Conservation (phyloP, 1,284 basidiomycete genomes). For the Tilletia setariae region DNA sequence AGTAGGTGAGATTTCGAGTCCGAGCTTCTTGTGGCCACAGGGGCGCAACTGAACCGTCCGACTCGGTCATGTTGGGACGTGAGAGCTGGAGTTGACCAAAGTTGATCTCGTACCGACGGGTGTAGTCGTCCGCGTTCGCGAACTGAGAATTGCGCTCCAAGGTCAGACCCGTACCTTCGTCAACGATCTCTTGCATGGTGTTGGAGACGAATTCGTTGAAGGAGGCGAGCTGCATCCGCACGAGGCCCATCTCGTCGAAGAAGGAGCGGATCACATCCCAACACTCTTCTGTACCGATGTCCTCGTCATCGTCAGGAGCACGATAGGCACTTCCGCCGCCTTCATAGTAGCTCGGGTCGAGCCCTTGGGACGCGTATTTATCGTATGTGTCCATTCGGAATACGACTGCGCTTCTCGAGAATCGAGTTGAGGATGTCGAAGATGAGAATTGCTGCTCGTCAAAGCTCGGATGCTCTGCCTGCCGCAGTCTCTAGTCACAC, state of each 20-base stretch:
- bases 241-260: slow-evolving; percentile 95
- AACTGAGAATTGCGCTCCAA: slow-evolving; percentile 95
- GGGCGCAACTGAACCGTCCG: slow-evolving; percentile 86
- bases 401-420: background rate
- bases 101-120: slow-evolving; percentile 88
- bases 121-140: slow-evolving; percentile 60
- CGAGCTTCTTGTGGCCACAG: slow-evolving; percentile 98
- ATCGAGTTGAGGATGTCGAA: background rate
- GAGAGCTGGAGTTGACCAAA: slow-evolving; percentile 98
- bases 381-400: background rate
- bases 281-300: slow-evolving; percentile 52
- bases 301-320: slow-evolving; percentile 31
- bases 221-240: slow-evolving; percentile 93
- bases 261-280: slow-evolving; percentile 74
- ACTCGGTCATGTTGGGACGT: slow-evolving; percentile 87
- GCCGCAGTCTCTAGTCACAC: no score
- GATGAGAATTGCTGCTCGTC: background rate
- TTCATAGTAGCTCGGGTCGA: slow-evolving; percentile 3
- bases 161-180: slow-evolving; percentile 89
- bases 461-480: background rate
- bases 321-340: background rate
- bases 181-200: slow-evolving; percentile 99
- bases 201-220: slow-evolving; percentile 99
- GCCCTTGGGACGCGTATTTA: slow-evolving; percentile 5
- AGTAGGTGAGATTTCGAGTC: slow-evolving; percentile 89